Percentiles rank a stretch among this genome's conserved stretches.
These are phyloP conservation scores for Nothopassalora personata DNA, from an alignment of 2,329 filamentous ascomycete genomes.

Conservation along the genomic window DNA sequence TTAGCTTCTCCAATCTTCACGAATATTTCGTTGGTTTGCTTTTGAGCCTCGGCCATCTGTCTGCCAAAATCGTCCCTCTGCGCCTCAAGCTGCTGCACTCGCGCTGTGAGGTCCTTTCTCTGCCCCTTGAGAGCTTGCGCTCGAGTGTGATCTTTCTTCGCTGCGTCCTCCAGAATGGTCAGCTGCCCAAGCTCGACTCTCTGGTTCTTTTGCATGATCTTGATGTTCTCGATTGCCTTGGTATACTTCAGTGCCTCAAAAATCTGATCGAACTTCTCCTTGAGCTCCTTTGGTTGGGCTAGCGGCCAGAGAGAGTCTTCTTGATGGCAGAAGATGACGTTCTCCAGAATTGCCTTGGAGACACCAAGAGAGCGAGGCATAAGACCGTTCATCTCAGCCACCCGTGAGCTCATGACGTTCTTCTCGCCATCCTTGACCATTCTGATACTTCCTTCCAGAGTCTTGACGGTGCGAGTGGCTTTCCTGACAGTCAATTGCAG, in stretches of 20 bases:
- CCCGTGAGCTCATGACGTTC: conserved; percentile 69
- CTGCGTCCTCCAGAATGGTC: conserved; percentile 69
- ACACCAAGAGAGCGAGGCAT: conserved; percentile 86
- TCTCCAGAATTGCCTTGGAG: conserved; percentile 81
- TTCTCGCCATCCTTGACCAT: conserved; percentile 76
- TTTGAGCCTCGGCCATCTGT: conserved; percentile 56
- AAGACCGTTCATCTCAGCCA: conserved; percentile 66
- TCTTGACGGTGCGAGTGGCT: conserved; percentile 68
- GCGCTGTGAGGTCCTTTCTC: conserved; percentile 43
- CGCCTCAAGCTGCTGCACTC: conserved; percentile 58
- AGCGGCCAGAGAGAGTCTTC: conserved; percentile 97
- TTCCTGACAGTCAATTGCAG: conserved; percentile 86
- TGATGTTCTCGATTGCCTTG: conserved; percentile 94
- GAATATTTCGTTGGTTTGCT: conserved; percentile 56
- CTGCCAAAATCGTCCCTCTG: conserved; percentile 55
- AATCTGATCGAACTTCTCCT: conserved; percentile 95
- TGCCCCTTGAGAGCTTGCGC: conserved; percentile 65
- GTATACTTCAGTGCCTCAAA: conserved; percentile 97
- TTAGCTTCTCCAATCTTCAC: conserved; percentile 69
- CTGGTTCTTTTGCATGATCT: conserved; percentile 75
- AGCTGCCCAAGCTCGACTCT: conserved; percentile 67
- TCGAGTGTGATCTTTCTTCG: conserved; percentile 78
- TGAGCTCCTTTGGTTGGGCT: conserved; percentile 77
- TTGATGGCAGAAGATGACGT: conserved; percentile 97
- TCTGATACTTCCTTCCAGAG: conserved; percentile 72